These are phyloP conservation scores for Termitomyces sp. DNA, from an alignment of 1,284 basidiomycete genomes.

Conservation along the genomic window DNA sequence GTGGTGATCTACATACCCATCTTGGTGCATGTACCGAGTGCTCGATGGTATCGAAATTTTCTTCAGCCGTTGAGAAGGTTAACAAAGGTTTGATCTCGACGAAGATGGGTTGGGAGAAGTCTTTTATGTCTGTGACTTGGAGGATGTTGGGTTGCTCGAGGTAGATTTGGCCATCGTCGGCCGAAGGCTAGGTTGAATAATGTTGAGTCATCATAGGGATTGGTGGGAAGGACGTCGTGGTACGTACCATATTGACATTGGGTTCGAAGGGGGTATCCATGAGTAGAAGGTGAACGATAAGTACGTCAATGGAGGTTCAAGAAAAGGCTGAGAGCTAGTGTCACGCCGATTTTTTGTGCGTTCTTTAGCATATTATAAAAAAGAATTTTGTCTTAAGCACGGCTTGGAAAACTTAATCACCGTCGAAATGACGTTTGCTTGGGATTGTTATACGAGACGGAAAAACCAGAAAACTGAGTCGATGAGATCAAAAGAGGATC, in stretches of 20 bases:
- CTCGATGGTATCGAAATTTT: background rate
- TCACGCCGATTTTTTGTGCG: background rate
- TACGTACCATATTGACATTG: background rate
- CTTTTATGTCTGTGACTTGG: background rate
- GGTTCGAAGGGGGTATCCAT: background rate
- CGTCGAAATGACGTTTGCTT: background rate
- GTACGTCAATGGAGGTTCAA: background rate
- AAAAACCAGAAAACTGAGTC: background rate
- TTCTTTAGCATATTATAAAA: background rate
- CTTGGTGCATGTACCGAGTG: background rate
- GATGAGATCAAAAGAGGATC: no score
- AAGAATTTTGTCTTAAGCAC: background rate
- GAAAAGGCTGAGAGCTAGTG: background rate
- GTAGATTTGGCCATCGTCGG: background rate
- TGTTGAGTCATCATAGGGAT: background rate
- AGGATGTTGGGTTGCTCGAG: background rate
- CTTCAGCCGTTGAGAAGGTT: background rate
- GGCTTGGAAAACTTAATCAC: background rate
- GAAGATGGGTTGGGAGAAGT: slow-evolving; percentile 1
- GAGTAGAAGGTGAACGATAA: background rate
- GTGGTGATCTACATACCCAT: no score
- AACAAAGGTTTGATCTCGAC: slow-evolving; percentile 2
- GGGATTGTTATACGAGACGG: no score
- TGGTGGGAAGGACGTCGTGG: no score
- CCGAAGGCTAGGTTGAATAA: background rate